Percentiles rank a stretch among this genome's conserved stretches.
Conservation (phyloP, 176 grass and related monocot genomes). For the Alloteropsis semialata region DNA sequence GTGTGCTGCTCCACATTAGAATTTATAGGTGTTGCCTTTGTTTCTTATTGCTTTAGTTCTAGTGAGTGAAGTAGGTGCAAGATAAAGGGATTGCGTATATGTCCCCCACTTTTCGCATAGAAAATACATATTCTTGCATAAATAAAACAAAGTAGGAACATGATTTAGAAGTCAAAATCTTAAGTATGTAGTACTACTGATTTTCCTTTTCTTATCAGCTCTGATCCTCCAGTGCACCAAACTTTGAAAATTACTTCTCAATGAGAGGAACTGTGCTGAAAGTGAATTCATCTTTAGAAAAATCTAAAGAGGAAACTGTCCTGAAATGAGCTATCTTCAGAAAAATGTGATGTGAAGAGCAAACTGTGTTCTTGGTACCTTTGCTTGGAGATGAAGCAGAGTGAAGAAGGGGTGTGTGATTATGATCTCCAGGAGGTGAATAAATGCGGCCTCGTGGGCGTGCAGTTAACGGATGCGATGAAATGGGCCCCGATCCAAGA, state of each 20-base stretch:
- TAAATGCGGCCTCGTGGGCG: slow-evolving; percentile 46
- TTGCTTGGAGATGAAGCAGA: slow-evolving; percentile 43
- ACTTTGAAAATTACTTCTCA: background rate
- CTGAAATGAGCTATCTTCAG: background rate
- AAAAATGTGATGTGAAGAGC: background rate
- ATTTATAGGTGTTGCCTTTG: background rate
- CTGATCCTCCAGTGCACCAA: background rate
- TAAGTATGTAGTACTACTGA: background rate
- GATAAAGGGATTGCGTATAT: background rate
- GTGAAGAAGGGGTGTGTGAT: background rate
- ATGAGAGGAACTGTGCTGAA: background rate
- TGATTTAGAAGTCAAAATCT: background rate
- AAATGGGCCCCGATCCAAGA: slow-evolving; percentile 37
- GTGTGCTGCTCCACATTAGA: background rate
- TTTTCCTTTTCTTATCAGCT: background rate
- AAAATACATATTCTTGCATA: background rate
- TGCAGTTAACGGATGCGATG: slow-evolving; percentile 34
- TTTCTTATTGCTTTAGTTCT: background rate
- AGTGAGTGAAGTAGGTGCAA: slow-evolving; percentile 22
- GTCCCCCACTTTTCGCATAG: background rate
- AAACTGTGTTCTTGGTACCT: background rate
- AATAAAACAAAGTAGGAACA: background rate
- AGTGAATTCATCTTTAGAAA: background rate
- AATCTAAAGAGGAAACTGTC: background rate
- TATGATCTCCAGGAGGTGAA: slow-evolving; percentile 29